phyloP scores from a whole-genome alignment of 169 alveolate species.

The Amoebophrya sp. region DNA sequence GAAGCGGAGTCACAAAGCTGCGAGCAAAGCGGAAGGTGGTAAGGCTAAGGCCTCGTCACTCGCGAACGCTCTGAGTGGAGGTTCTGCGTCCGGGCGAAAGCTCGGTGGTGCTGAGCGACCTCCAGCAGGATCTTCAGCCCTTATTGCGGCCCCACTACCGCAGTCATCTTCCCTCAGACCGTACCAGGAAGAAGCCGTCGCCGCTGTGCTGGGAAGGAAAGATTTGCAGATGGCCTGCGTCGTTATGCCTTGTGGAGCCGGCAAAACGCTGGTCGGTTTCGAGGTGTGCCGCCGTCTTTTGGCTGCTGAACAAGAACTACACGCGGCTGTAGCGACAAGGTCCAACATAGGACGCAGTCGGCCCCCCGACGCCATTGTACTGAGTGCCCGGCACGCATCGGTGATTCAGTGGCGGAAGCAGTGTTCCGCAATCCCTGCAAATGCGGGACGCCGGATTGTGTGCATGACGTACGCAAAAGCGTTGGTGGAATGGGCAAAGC shows the following conservation, averaged over 20 bases:
- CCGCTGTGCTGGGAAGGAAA: background rate
- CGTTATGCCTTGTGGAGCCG: background rate
- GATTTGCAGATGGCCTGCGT: background rate
- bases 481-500: background rate
- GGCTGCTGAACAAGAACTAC: too few relatives aligned
- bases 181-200: background rate
- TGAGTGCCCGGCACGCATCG: background rate
- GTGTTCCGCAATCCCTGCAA: background rate
- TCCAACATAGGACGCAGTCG: background rate
- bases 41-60: too few relatives aligned
- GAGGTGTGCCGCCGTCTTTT: background rate
- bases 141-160: too few relatives aligned
- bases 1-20: too few relatives aligned
- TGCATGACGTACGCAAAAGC: background rate
- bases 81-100: too few relatives aligned
- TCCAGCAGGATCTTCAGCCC: too few relatives aligned
- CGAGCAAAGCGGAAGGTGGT: too few relatives aligned
- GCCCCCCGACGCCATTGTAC: background rate
- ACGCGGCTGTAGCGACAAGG: too few relatives aligned
- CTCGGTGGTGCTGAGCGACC: too few relatives aligned
- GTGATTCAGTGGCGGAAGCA: background rate
- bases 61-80: too few relatives aligned
- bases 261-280: background rate
- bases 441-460: background rate
- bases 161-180: background rate